Conservation (phyloP, 2,329 filamentous ascomycete genomes). For the Verticillium isaacii region DNA sequence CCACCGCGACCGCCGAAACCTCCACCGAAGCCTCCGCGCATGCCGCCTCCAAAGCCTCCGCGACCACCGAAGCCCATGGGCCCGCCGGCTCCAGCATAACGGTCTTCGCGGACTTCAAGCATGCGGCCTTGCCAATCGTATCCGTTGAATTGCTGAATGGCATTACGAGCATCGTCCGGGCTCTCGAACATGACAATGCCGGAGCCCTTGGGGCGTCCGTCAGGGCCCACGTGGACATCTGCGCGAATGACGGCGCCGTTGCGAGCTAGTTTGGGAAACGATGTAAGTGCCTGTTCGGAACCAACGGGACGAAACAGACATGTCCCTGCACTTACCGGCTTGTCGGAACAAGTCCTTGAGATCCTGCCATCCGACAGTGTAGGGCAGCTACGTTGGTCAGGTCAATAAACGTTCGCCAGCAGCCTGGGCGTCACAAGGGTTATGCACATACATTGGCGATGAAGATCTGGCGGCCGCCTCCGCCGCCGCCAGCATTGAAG, state of each 20-base stretch:
- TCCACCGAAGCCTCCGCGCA: slow-evolving; percentile 55
- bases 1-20: slow-evolving; percentile 40
- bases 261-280: slow-evolving; percentile 30
- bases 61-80: slow-evolving; percentile 48
- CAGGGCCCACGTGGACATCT: slow-evolving; percentile 87
- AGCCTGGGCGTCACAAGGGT: slow-evolving; percentile 32
- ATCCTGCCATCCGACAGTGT: slow-evolving; percentile 97
- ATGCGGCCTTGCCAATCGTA: slow-evolving; percentile 96
- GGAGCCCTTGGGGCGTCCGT: slow-evolving; percentile 92
- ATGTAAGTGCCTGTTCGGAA: slow-evolving; percentile 8
- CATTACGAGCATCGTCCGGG: slow-evolving; percentile 88
- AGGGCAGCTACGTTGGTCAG: slow-evolving; percentile 67
- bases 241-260: slow-evolving; percentile 84
- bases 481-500: slow-evolving; percentile 39
- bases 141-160: slow-evolving; percentile 96
- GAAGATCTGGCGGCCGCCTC: slow-evolving; percentile 85
- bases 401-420: slow-evolving; percentile 79
- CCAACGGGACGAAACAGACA: not conserved
- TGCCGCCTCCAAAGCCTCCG: slow-evolving; percentile 55
- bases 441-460: slow-evolving; percentile 87
- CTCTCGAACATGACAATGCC: slow-evolving; percentile 97
- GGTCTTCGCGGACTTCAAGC: slow-evolving; percentile 93
- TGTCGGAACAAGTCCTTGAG: slow-evolving; percentile 98
- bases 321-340: slow-evolving; percentile 68
- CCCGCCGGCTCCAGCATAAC: slow-evolving; percentile 69